Percentiles rank a stretch among this genome's conserved stretches.
phyloP scores from a whole-genome alignment of 2,329 filamentous ascomycete species.

The Cordyceps sp. region DNA sequence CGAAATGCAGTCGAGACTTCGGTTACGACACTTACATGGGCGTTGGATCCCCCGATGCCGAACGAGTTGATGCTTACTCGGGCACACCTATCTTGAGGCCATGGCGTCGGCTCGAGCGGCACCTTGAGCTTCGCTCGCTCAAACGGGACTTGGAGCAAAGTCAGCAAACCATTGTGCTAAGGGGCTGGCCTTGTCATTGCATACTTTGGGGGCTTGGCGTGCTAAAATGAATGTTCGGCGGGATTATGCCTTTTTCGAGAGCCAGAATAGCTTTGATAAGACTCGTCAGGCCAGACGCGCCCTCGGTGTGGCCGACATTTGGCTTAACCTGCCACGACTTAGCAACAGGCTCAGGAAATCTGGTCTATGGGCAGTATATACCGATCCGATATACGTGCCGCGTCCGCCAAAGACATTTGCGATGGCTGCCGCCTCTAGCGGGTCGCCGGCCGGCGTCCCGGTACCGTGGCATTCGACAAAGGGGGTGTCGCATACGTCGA shows the following conservation, averaged over 20 bases:
- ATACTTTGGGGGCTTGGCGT: constrained; percentile 9
- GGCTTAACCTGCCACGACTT: constrained; percentile 6
- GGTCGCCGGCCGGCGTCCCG: constrained; percentile 21
- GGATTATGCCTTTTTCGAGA: constrained; percentile 9
- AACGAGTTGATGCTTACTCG: constrained; percentile 29
- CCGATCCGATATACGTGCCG: constrained; percentile 5
- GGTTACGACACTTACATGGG: constrained; percentile 19
- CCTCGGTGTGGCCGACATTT: constrained; percentile 14
- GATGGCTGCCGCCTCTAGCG: constrained; percentile 18
- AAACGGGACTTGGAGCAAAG: no score
- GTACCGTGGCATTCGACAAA: constrained; percentile 12
- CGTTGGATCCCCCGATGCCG: constrained; percentile 24
- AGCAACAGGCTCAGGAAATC: neutral
- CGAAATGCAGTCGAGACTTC: neutral
- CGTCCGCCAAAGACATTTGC: constrained; percentile 9
- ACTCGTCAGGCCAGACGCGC: constrained; percentile 9
- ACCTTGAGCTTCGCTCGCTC: no score
- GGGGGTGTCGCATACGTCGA: constrained; percentile 4
- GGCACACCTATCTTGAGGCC: constrained; percentile 18
- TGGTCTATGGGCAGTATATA: neutral
- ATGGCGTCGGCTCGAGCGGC: constrained; percentile 16
- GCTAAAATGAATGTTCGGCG: constrained; percentile 8
- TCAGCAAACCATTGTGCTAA: no score
- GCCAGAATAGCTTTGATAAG: constrained; percentile 12
- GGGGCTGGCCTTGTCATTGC: no score